Evolutionary conservation across 306 rosid species (phyloP), one percentile per base, ranked within the genome.

Genomic region (Ormosia emarginata): DNA sequence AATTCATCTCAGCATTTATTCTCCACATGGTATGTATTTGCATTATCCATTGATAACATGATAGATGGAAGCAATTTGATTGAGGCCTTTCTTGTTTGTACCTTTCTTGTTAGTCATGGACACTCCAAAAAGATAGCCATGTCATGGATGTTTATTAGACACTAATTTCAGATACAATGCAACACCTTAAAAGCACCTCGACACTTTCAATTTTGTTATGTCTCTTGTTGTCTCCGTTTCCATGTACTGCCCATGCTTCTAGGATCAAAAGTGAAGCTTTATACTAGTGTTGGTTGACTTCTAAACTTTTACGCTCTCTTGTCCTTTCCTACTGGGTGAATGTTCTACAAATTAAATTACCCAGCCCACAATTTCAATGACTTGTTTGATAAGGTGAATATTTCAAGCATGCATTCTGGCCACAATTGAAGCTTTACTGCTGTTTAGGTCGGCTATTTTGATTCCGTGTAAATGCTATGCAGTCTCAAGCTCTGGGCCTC

Each of bases 1-100:
- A 67, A 95, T 95, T 87, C 99, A 95, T 3, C 95, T 95, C 82
- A 95, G 99, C 92, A 95, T 95, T 79, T 93, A 95, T 87, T 95
- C 99, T 81, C 98, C 99, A 77, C 85, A 92, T 86, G 99, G 99
- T 95, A 78, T 81, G 92, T 87, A 69, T 70, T 71, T 87, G 29
- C 33, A 18, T 78, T 73, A 34, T 43, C 58, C 55, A n/a, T 24
- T 74, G 53, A 74, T 81, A 72, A n/a, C 52, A 37, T 57, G 67
- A 24, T 70, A 7, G 61, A 77, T 58, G 74, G 39, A 47, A 58
- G 34, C 59, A 49, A 15, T 80, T 82, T 78, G 55, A 44, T 40
- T 58, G 40, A 78, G 40, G 44, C 64, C 55, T 70, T 36, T 24
- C 24, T 24, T 24, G 24, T 24, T 24, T 56, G 63, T 56, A 56